Evolutionary conservation across 169 alveolate genomes (phyloP).

Genomic region (Plasmodium coatneyi): DNA sequence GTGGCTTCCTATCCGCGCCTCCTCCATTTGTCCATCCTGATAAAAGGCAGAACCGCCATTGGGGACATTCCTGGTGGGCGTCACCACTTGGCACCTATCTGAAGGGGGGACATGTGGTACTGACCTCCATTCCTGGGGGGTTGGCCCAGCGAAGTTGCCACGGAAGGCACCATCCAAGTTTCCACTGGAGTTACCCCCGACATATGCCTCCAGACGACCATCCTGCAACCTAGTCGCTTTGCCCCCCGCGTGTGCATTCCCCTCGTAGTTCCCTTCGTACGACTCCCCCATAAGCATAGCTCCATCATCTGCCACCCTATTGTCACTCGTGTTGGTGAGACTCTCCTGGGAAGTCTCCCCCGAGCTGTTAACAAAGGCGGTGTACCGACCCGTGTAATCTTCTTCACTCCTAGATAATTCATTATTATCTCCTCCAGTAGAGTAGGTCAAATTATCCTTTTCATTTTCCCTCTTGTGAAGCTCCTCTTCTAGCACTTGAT

Average conservation of each 20-base stretch:
- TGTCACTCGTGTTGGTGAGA: neutral
- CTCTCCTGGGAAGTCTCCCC: neutral
- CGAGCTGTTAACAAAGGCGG: neutral
- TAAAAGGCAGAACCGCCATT: neutral
- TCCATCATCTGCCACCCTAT: neutral
- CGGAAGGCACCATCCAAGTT: neutral
- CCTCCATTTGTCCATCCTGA: neutral
- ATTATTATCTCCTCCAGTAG: neutral
- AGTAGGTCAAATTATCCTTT: neutral
- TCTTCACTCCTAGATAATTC: neutral
- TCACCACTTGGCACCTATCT: neutral
- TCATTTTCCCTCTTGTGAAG: conserved; percentile 33
- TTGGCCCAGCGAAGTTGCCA: neutral
- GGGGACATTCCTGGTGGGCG: neutral
- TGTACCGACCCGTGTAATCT: neutral
- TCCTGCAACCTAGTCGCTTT: neutral
- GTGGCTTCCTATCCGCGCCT: neutral
- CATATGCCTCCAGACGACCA: too few species aligned
- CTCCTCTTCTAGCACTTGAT: conserved; percentile 64
- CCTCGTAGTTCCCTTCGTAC: neutral
- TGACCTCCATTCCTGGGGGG: neutral
- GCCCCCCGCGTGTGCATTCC: neutral
- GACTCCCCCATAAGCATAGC: neutral
- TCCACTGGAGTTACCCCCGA: too few species aligned
- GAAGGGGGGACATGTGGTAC: neutral